phyloP scores from a whole-genome alignment of 257 asterid genomes.

The Jacaranda mimosifolia region DNA sequence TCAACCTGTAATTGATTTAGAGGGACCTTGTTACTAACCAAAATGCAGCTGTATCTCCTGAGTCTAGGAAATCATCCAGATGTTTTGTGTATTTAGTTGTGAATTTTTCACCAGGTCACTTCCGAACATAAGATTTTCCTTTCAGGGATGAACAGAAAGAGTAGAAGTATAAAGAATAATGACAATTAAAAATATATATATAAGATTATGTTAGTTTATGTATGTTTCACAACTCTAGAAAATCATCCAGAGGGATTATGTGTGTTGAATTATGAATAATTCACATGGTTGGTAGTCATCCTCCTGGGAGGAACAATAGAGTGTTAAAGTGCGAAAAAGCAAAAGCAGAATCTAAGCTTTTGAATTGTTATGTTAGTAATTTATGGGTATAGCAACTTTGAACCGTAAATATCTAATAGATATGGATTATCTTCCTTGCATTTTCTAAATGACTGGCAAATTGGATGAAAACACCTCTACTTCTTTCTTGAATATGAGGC shows the following conservation, averaged over 20 bases:
- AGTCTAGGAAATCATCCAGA: conserved; percentile 19
- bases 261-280: not conserved
- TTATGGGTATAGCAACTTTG: not conserved
- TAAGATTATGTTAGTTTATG: not conserved
- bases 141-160: conserved; percentile 13
- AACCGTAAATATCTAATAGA: conserved; percentile 9
- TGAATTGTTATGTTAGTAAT: not conserved
- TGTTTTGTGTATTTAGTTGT: conserved; percentile 12
- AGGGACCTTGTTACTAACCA: conserved; percentile 18
- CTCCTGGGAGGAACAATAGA: not conserved
- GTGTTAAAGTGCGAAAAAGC: not conserved
- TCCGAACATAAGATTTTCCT: not conserved
- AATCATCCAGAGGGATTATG: conserved; percentile 20
- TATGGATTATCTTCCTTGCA: conserved; percentile 19
- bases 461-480: conserved; percentile 8
- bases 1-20: not conserved
- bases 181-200: not conserved
- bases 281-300: conserved; percentile 16
- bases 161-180: not conserved
- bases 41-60: conserved; percentile 14
- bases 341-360: not conserved
- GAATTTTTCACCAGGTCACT: not conserved
- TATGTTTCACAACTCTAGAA: conserved; percentile 13
- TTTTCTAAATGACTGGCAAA: not conserved
- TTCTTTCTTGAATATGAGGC: conserved; percentile 1